Base-by-base conservation (phyloP, 2,329 filamentous ascomycete genomes). In the Penicillium sp. region DNA sequence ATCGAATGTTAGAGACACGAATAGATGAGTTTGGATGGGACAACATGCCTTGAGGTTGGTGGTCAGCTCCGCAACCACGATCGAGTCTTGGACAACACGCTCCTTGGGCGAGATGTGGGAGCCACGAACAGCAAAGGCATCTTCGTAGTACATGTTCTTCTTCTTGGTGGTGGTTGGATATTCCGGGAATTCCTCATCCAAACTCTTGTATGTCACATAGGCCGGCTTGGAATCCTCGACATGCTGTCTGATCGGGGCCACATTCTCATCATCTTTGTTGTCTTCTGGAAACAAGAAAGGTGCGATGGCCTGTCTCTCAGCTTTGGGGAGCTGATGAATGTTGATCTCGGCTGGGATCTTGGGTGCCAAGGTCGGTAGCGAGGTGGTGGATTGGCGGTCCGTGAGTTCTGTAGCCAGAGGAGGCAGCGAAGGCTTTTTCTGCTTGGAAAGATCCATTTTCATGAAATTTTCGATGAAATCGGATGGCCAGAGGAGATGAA, bases 31-130 rank as follows among this genome's bases (percentile, higher is more conserved):
- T 28, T 26, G 33, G 17, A 24, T 30, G 28, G 51, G 9, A 30
- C 38, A 56, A 78, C 84, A 68, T 77, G 90, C 88, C 68, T 86
- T 85, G 42, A 86, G 84, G 66, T 89, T 91, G 5, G 87, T 87
- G 71, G 84, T 86, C 35, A 91, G 75, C 69, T 90, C 89, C 28
- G 85, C 86, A 64, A 89, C 78, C 49, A 92, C 83, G 37, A 88
- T 79, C 1, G 86, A 85, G 65, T 87, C 84, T 60, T 82, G 80
- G 7, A 78, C 78, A 13, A 87, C 74, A n/a, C 80, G 80, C 55
- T 84, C 82, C 63, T 77, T 80, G 19, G 77, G 73, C 7, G 74
- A 74, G 38, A 75, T 70, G 50, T 73, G 70, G 7, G 74, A 72
- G 60, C 75, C 75, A 49, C 79, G 74, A 15, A 72, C 64, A 2